Evolutionary conservation across 805 yeast species (phyloP), one percentile per base, ranked within the genome.

Genomic region (Hanseniaspora hatyaiensis): DNA sequence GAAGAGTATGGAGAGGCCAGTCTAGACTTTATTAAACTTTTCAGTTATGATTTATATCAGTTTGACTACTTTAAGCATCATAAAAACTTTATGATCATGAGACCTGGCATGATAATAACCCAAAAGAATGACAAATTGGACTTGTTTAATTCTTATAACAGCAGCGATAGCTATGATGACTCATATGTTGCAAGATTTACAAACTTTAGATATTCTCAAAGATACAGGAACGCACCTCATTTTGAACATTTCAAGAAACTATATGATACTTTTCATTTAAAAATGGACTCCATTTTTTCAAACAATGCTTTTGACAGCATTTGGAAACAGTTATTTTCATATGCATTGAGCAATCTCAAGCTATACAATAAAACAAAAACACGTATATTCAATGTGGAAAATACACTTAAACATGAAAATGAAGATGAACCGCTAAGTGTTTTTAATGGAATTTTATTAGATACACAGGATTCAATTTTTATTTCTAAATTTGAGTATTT

Each of bases 401-500:
- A 24, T 4, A 16, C n/a, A 16, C 22, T 23, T 16, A 28, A 33
- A 16, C 6, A 26, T 26, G 9, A 19, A 28, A n/a, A 20, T 18
- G 1, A 20, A 22, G 4, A 8, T 19, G 5, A 18, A 34, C 1
- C 3, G 11, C n/a, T n/a, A n/a, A n/a, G n/a, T n/a, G n/a, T n/a
- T 9, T 47, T 47, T 24, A 48, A 42, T 22, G 51, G 51, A 3
- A 18, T 48, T 2, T 30, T 37, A 20, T 12, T 48, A 15, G 39
- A 42, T 20, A 37, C 47, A 2, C 41, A 48, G 26, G 45, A 31
- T 13, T 31, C 51, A 6, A 37, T 48, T 1, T 48, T 48, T 23
- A 37, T 48, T n/a, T 48, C 51, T 3, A 48, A 48, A 26, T 48
- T 48, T 28, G 39, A 41, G 9, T 16, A 41, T 8, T 48, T 48